Evolutionary conservation across 495 filamentous ascomycete genomes (phyloP), one percentile per base, ranked within the genome.

Genomic region (Halenospora varia): DNA sequence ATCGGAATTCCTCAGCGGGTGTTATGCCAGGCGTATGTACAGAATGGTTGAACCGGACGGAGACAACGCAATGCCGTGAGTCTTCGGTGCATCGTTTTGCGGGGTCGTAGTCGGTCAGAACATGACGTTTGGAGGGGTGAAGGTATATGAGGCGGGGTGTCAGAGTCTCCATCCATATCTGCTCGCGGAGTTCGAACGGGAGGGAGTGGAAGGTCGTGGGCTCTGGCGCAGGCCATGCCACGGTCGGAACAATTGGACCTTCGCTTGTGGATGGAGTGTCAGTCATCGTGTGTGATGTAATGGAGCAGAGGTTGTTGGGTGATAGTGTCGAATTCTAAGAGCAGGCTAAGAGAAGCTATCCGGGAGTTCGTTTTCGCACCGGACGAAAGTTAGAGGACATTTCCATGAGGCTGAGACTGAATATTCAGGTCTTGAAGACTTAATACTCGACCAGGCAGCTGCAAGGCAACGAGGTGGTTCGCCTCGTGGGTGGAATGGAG

Each of bases 101-200:
- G 49, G 49, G 49, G 25, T 51, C 49, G 19, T 25, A 51, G 15
- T 39, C 15, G 19, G 49, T 22, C 11, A 25, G 49, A 10, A 25
- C 17, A 10, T 25, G 49, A 29, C 49, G 49, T 25, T 51, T 17
- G 18, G 26, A 57, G 26, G 26, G 56, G 19, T 60, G 25, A 19
- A 39, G n/a, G 29, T 60, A 25, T 11, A 41, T 51, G 10, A 51
- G 49, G 20, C 49, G 49, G 9, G 49, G 49, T 17, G 25, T 20
- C 2, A 51, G 25, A 8, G 49, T 51, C 9, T 26, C n/a, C 6
- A 39, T 6, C 49, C 49, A 51, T 10, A 51, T 51, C 19, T 29
- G 22, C 2, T 60, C 60, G n/a, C 25, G 51, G 25, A 62, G 17
- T 26, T 48, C 39, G 51, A 58, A 51, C 24, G 56, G 56, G 46